Conservation (phyloP, 2,329 filamentous ascomycete species). For the Lecanicillium sp. region DNA sequence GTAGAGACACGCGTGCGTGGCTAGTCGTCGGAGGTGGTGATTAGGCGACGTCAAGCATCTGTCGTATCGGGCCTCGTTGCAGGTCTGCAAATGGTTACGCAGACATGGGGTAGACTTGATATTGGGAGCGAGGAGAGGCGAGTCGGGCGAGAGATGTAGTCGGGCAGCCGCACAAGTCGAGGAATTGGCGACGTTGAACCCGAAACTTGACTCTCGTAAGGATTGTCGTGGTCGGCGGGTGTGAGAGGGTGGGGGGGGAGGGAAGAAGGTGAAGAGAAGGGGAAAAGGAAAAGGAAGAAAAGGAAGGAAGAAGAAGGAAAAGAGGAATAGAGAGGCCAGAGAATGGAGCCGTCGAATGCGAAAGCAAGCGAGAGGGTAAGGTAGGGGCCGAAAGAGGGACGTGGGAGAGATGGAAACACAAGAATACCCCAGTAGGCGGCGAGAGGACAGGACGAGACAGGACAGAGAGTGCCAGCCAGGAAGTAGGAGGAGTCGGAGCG, state of each 20-base stretch:
- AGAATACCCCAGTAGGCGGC: not conserved
- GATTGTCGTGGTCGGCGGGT: slow-evolving; percentile 8
- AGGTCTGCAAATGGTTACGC: slow-evolving; percentile 9
- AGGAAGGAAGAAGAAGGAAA: not conserved
- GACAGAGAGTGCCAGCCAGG: not conserved
- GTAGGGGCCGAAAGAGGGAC: not conserved
- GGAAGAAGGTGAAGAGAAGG: slow-evolving; percentile 2
- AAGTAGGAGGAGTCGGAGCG: not conserved
- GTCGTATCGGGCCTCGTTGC: not conserved
- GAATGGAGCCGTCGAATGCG: slow-evolving; percentile 2
- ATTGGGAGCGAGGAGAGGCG: not conserved
- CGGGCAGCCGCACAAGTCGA: slow-evolving; percentile 1
- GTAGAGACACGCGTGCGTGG: slow-evolving; percentile 8
- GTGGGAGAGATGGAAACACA: not conserved
- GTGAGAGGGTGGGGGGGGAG: not conserved
- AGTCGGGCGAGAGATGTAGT: not conserved
- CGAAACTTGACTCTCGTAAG: slow-evolving; percentile 4
- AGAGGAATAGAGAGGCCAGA: slow-evolving; percentile 8
- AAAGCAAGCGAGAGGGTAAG: not conserved
- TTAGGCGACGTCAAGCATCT: slow-evolving; percentile 7
- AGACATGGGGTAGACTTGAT: slow-evolving; percentile 8
- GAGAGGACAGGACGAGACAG: not conserved
- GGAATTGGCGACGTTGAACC: slow-evolving; percentile 2
- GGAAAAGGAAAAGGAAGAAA: not conserved
- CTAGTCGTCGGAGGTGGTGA: slow-evolving; percentile 1